These are phyloP conservation scores for Fusarium sp. DNA, from an alignment of 2,329 filamentous ascomycete genomes.

Conservation along the genomic window DNA sequence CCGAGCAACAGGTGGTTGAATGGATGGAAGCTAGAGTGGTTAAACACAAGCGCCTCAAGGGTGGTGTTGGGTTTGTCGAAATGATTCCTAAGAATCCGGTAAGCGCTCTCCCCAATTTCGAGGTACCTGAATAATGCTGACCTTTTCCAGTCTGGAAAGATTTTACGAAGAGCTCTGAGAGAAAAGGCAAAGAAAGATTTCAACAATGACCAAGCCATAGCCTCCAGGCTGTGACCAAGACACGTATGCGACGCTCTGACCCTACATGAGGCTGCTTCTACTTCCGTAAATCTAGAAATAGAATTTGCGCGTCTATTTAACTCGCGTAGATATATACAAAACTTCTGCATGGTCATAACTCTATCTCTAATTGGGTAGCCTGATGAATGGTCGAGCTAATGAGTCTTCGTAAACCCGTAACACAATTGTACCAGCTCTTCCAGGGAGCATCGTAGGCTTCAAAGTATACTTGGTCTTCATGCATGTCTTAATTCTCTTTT, in stretches of 20 bases:
- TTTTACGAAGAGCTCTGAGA: slow-evolving; percentile 18
- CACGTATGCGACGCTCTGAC: too few relatives aligned
- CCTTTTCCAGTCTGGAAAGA: slow-evolving; percentile 28
- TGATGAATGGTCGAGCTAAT: too few relatives aligned
- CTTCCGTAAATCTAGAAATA: too few relatives aligned
- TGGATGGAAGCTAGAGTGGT: slow-evolving; percentile 77
- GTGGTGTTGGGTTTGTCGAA: slow-evolving; percentile 73
- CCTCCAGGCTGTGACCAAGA: background rate
- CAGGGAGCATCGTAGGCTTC: too few relatives aligned
- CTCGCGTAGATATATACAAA: too few relatives aligned
- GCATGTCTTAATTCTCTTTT: too few relatives aligned
- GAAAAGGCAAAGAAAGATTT: slow-evolving; percentile 34
- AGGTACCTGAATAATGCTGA: background rate
- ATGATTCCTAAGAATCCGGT: slow-evolving; percentile 79
- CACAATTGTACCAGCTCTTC: too few relatives aligned
- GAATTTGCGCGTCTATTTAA: too few relatives aligned
- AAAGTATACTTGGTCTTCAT: too few relatives aligned
- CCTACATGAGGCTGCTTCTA: background rate
- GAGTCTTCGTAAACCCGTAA: too few relatives aligned
- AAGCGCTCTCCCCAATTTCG: background rate
- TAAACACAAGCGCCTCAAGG: slow-evolving; percentile 76
- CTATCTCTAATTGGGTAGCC: too few relatives aligned
- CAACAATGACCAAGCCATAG: background rate
- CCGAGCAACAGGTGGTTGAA: slow-evolving; percentile 64
- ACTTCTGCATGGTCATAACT: too few relatives aligned